Evolutionary conservation across 139 green algal species (phyloP), one percentile per base, ranked within the genome.

Genomic region (Microglena sp.): DNA sequence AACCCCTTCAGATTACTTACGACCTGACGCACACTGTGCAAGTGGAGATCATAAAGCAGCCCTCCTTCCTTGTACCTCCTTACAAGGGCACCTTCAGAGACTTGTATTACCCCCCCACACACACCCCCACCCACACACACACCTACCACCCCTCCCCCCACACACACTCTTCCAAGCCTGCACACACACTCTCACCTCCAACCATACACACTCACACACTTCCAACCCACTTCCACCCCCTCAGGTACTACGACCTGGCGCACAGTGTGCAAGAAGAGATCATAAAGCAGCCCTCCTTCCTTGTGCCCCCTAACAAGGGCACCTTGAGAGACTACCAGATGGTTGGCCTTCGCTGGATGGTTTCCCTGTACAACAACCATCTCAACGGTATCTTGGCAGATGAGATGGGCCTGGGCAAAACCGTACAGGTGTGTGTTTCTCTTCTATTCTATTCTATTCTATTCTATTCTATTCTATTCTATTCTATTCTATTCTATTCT

Each of bases 351-450:
- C 26, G 35, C 1, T 98, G 92, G 92, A 96, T 98, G 89, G 78
- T 98, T 1, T 89, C 76, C 0, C 79, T 98, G 58, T 96, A 97
- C 81, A 95, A 98, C 75, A 98, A 98, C 71, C 79, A 82, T 28
- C 77, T 98, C 45, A 98, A 98, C 70, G 92, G 92, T 62, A 96
- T 98, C 64, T 76, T 98, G 46, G 92, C 92, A 2, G 92, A 98
- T 61, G 92, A 98, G 79, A 96, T 97, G 92, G 86, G 81, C 24
- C 21, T 87, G 15, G 81, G 81, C 60, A 87, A 87, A 59, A 83
- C 78, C 7, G 62, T 82, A 34, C 77, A 50, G 40, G 40, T 50
- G 40, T 24, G 15, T 50, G 15, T 50, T n/a, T n/a, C n/a, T n/a
- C n/a, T n/a, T n/a, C n/a, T n/a, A n/a, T n/a, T n/a, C n/a, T n/a